phyloP scores from a whole-genome alignment of 768 basidiomycete genomes.

The Mycena metata region DNA sequence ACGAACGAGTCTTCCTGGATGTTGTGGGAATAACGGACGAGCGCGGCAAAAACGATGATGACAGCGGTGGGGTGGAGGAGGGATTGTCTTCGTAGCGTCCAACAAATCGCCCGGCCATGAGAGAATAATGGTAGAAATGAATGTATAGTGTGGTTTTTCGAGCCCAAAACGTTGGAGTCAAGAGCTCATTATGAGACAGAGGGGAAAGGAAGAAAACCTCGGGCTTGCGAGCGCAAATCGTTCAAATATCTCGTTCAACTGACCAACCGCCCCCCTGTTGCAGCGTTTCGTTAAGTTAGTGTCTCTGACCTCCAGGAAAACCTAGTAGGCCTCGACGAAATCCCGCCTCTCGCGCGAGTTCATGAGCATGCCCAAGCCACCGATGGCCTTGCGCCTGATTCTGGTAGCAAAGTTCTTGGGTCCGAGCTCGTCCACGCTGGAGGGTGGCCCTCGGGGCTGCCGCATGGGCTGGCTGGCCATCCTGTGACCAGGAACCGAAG shows the following conservation, averaged over 20 bases:
- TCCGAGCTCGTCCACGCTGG: conserved; percentile 87
- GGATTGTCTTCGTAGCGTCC: conserved; percentile 21
- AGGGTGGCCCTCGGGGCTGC: conserved; percentile 91
- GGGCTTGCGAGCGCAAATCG: conserved; percentile 34
- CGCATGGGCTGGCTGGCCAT: conserved; percentile 80
- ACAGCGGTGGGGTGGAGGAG: conserved; percentile 6
- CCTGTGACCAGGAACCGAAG: conserved; percentile 64
- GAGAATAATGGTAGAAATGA: conserved; percentile 37
- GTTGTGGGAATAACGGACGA: conserved; percentile 8
- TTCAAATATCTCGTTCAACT: conserved; percentile 30
- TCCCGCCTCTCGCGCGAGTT: conserved; percentile 86
- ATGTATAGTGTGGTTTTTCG: conserved; percentile 38
- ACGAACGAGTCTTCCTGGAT: conserved; percentile 16
- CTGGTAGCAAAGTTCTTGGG: conserved; percentile 92
- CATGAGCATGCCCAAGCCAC: conserved; percentile 83
- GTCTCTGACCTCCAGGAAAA: background rate
- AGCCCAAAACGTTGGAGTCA: conserved; percentile 27
- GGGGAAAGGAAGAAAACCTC: conserved; percentile 31
- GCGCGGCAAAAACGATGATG: conserved; percentile 14
- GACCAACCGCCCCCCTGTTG: conserved; percentile 12
- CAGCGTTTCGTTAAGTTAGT: conserved; percentile 10
- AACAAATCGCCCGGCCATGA: conserved; percentile 17
- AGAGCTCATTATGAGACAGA: conserved; percentile 30
- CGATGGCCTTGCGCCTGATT: conserved; percentile 87
- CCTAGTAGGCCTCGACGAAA: conserved; percentile 77